A percentile compares a stretch with the other conserved stretches of the same genome.
Evolutionary conservation across 306 rosid species (phyloP).

Genomic region (Castanea mollissima): DNA sequence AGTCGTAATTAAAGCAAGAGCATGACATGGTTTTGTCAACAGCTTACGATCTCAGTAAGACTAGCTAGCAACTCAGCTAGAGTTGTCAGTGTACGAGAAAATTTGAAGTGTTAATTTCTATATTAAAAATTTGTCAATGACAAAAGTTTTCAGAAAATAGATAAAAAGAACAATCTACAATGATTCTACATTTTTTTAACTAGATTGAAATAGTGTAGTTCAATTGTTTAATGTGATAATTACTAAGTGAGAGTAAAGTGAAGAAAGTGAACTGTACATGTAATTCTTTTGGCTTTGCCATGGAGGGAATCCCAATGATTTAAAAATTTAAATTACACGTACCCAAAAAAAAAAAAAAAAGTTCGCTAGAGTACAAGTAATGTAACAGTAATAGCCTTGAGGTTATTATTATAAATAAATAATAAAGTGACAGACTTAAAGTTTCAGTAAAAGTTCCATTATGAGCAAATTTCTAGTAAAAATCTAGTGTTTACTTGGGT

Average conservation of each 20-base stretch:
- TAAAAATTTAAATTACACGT: background rate
- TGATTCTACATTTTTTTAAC: background rate
- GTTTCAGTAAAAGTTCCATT: no score
- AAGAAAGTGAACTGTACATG: background rate
- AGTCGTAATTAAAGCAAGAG: background rate
- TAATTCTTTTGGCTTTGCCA: background rate
- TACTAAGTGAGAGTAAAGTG: background rate
- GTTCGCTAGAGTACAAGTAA: no score
- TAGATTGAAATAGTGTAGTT: background rate
- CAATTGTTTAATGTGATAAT: background rate
- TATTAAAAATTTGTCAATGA: background rate
- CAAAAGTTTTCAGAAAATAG: background rate
- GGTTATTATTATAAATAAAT: no score
- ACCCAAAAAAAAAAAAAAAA: no score
- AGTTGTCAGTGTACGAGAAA: background rate
- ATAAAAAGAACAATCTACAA: background rate
- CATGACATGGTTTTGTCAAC: background rate
- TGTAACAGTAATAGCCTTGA: no score
- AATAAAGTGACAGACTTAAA: no score
- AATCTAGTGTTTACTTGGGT: no score
- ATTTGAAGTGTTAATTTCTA: background rate
- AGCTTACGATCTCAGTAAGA: background rate
- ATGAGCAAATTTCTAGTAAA: no score
- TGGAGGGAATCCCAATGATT: background rate
- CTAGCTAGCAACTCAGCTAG: background rate